These are phyloP conservation scores for Zygosaccharomyces pseudobailii DNA, from an alignment of 1,139 yeast genomes.

Conservation along the genomic window DNA sequence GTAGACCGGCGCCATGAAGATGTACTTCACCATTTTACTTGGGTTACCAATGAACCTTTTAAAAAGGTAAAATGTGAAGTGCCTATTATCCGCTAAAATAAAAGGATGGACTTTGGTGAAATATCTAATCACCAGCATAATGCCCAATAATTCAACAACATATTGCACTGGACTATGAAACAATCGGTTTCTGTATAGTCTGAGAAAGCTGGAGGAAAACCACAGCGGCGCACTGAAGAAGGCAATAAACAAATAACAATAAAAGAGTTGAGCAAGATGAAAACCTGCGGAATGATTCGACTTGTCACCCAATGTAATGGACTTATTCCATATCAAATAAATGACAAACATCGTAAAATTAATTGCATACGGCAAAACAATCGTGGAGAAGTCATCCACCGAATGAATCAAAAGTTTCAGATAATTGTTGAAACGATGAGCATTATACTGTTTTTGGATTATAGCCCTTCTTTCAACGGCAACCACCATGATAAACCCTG, in stretches of 20 bases:
- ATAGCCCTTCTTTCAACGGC: conserved; percentile 49
- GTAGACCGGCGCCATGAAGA: conserved; percentile 56
- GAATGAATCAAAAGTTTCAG: conserved; percentile 36
- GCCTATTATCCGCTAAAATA: conserved; percentile 89
- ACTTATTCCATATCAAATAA: conserved; percentile 63
- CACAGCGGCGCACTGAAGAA: conserved; percentile 68
- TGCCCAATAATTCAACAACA: conserved; percentile 35
- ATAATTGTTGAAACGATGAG: conserved; percentile 36
- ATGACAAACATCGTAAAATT: conserved; percentile 50
- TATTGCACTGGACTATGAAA: conserved; percentile 27
- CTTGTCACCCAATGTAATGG: conserved; percentile 81
- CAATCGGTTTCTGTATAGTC: conserved; percentile 36
- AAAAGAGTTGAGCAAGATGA: conserved; percentile 78
- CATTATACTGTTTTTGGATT: conserved; percentile 38
- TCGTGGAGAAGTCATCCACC: conserved; percentile 33
- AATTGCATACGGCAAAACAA: conserved; percentile 48
- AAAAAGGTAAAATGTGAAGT: conserved; percentile 83
- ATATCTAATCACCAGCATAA: conserved; percentile 48
- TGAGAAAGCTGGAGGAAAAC: conserved; percentile 42
- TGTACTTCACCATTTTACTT: conserved; percentile 34
- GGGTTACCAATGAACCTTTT: conserved; percentile 51
- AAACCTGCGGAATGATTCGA: conserved; percentile 69
- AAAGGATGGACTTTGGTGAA: conserved; percentile 85
- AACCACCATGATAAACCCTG: conserved; percentile 54
- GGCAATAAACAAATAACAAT: conserved; percentile 61